Evolutionary conservation across 257 asterid species (phyloP), one percentile per base, ranked within the genome.

Genomic region (Solanum dulcamara): DNA sequence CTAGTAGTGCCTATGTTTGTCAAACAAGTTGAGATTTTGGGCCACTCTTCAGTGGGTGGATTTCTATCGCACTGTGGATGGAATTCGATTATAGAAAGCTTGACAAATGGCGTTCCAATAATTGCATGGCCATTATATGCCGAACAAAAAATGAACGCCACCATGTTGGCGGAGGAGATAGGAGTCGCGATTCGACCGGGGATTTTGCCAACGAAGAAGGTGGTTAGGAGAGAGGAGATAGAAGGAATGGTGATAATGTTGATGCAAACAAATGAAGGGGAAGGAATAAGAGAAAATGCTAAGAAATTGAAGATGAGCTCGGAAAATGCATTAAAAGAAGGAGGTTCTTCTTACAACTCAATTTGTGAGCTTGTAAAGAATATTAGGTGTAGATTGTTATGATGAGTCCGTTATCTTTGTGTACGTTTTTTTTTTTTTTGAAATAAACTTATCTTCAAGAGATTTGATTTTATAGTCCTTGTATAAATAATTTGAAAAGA

Each of bases 311-410:
- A 66, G 57, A 46, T 3, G 37, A 85, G 85, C 22, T 85, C 77
- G 6, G 46, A 62, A 22, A 62, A 44, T 44, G 81, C 81, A 33
- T 18, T 80, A 24, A 85, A 37, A 30, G 59, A 85, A 33, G 81
- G 85, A 20, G 85, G 81, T 24, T 80, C 72, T 4, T 80, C 87
- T 81, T 85, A 80, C 87, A 85, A 66, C 59, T 79, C 84, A 13
- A 59, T 85, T n/a, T 75, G 74, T 60, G 84, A 13, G 50, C 10
- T 85, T 44, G 44, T 60, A 9, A 85, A 60, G n/a, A 38, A 85
- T 10, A 79, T 85, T 22, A 84, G 86, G 9, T 28, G 72, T 15
- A 64, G 38, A 64, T 64, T 64, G 38, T 62, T 11, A n/a, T n/a
- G n/a, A 62, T 26, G 32, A 60, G 35, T 60, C 18, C 0, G 37